Base-by-base conservation (phyloP, 2,329 filamentous ascomycete genomes). In the Dothiorella sarmentorum region DNA sequence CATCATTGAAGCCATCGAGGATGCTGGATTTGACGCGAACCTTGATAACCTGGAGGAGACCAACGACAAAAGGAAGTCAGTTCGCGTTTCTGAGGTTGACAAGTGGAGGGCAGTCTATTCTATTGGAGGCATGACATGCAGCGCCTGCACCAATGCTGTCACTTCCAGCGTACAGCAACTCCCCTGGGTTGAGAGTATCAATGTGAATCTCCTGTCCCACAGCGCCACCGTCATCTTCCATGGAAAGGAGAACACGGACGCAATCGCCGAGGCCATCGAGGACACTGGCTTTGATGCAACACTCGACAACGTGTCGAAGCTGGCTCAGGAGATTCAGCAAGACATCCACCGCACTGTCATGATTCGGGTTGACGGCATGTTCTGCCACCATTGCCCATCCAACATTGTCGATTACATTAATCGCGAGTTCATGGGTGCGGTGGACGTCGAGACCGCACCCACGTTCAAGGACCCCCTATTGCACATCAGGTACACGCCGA, bases 401-500 rank as follows among this genome's bases (percentile, higher is more conserved):
- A 78, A 83, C 26, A 80, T 90, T 27, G 69, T 76, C 17, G 76
- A 76, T 33, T 81, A 78, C 2, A 71, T 91, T 13, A 74, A 74
- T 4, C 68, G 69, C 10, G 76, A 79, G 2, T 83, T 87, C 63
- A 69, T 70, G 13, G 64, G 73, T 7, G 59, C 59, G 9, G 70
- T 90, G 1, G 73, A 78, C 3, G 74, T 91, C 13, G 70, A 85
- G 37, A 75, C 76, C 26, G 72, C 76, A 17, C 80, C 85, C 1
- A 73, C 83, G 24, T 73, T 86, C 33, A 78, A 82, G 17, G 62
- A 63, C 18, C 89, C 91, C 0, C 82, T 91, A 27, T 67, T 96
- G 42, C 86, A 81, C 64, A 69, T 96, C 56, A 81, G 76, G 3
- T 97, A 97, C 67, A 76, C 76, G 0, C 90, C 92, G 0, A 70